Evolutionary conservation across 129 eudicot genomes (phyloP).

Genomic region (Arctium minus): DNA sequence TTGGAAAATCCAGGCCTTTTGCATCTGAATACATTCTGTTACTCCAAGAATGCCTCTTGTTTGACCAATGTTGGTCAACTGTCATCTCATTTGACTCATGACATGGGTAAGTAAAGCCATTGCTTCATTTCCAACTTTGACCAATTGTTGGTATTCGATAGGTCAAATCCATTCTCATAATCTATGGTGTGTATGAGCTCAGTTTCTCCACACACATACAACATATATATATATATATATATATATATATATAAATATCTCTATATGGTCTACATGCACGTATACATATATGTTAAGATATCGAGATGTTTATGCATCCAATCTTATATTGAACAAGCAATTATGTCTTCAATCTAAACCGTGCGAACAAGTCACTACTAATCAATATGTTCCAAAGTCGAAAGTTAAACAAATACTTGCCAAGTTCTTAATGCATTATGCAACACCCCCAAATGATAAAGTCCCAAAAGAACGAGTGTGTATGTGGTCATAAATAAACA

Average conservation of each 20-base stretch:
- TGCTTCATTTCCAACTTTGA: slow-evolving; percentile 10
- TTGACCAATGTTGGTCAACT: slow-evolving; percentile 8
- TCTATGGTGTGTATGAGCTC: not conserved
- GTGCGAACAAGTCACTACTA: not conserved
- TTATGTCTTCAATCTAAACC: too few relatives aligned
- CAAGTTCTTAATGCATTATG: not conserved
- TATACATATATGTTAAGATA: not conserved
- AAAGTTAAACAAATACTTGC: not conserved
- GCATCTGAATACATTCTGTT: not conserved
- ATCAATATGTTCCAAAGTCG: not conserved
- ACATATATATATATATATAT: not conserved
- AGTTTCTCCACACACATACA: not conserved
- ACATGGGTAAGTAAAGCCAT: slow-evolving; percentile 1
- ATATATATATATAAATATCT: too few relatives aligned
- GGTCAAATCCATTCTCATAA: not conserved
- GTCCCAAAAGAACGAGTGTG: not conserved
- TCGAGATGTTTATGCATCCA: not conserved
- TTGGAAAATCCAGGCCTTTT: not conserved
- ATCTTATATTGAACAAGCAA: not conserved
- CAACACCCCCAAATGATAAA: not conserved
- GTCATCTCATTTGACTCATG: slow-evolving; percentile 14
- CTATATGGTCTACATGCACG: not conserved
- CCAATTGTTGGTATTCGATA: not conserved
- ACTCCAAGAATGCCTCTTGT: not conserved
- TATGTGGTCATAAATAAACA: too few relatives aligned